These are phyloP conservation scores for Iris pallida DNA, from an alignment of 116 monocot genomes.

Conservation along the genomic window DNA sequence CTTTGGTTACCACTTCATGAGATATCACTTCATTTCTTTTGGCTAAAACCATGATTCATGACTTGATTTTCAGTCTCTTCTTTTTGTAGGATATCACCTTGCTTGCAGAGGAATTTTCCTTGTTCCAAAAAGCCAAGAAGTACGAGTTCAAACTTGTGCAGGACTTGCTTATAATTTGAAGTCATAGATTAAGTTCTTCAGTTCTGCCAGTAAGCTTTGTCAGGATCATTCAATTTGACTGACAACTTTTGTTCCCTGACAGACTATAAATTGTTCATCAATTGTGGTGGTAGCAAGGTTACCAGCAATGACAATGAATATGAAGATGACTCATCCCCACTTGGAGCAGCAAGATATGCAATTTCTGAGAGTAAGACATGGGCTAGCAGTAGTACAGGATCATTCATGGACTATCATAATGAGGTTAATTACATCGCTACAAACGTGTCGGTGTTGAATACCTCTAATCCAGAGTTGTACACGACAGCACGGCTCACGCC, in stretches of 20 bases:
- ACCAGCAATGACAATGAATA: constrained; percentile 34
- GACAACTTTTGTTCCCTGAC: not conserved
- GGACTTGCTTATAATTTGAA: not conserved
- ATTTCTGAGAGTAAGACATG: constrained; percentile 39
- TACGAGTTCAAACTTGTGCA: constrained; percentile 14
- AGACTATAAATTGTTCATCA: constrained; percentile 77
- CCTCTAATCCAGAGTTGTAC: constrained; percentile 38
- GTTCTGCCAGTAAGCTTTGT: not conserved
- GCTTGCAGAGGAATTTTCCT: constrained; percentile 44
- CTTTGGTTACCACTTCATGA: no score
- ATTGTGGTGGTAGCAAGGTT: constrained; percentile 68
- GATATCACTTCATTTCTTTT: no score
- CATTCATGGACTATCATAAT: constrained; percentile 36
- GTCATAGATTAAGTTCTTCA: no score
- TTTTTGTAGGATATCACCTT: constrained; percentile 38
- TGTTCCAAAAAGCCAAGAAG: constrained; percentile 45
- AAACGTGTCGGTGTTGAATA: constrained; percentile 38
- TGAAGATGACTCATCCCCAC: constrained; percentile 38
- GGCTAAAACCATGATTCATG: not conserved
- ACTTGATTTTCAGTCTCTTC: not conserved
- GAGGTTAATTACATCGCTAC: constrained; percentile 28
- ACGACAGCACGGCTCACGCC: constrained; percentile 29
- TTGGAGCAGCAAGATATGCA: constrained; percentile 37
- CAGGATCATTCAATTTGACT: not conserved
- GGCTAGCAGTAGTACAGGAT: constrained; percentile 77